These are phyloP conservation scores for Moringa oleifera DNA, from an alignment of 345 rosid genomes.

Conservation along the genomic window DNA sequence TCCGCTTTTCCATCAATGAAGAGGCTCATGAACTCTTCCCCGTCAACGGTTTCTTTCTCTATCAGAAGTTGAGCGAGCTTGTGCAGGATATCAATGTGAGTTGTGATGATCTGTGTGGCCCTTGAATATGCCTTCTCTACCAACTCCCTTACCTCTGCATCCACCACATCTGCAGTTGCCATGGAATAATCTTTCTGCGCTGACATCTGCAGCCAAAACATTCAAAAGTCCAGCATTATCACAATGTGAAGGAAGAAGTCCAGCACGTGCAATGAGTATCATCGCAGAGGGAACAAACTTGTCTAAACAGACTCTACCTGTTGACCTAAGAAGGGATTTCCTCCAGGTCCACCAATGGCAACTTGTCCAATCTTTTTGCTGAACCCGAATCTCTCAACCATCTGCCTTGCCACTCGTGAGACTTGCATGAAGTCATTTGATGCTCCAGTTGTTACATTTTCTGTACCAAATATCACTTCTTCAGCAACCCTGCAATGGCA, in stretches of 20 bases:
- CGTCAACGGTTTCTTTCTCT: conserved; percentile 94
- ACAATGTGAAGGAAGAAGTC: too few relatives aligned
- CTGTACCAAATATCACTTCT: conserved; percentile 85
- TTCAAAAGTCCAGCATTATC: too few relatives aligned
- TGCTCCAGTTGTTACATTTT: conserved; percentile 98
- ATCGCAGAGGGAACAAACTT: too few relatives aligned
- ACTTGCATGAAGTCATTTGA: conserved; percentile 99
- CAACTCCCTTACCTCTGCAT: conserved; percentile 82
- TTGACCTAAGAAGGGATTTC: conserved; percentile 96
- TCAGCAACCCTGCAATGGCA: conserved; percentile 67
- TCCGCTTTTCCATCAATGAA: conserved; percentile 97
- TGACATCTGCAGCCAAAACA: conserved; percentile 56
- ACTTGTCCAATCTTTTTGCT: conserved; percentile 97
- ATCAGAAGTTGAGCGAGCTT: conserved; percentile 84
- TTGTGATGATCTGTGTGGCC: conserved; percentile 64
- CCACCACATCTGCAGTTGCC: conserved; percentile 96
- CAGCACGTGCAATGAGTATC: too few relatives aligned
- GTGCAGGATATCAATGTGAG: conserved; percentile 77
- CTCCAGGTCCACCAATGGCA: conserved; percentile 92
- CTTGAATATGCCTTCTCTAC: conserved; percentile 74
- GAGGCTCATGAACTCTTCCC: conserved; percentile 99
- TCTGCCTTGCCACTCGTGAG: conserved; percentile 97
- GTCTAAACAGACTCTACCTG: conserved; percentile 27
- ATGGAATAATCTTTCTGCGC: conserved; percentile 95
- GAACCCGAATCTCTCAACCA: conserved; percentile 97